Evolutionary conservation across 768 basidiomycete species (phyloP).

Genomic region (Kwoniella europaea): DNA sequence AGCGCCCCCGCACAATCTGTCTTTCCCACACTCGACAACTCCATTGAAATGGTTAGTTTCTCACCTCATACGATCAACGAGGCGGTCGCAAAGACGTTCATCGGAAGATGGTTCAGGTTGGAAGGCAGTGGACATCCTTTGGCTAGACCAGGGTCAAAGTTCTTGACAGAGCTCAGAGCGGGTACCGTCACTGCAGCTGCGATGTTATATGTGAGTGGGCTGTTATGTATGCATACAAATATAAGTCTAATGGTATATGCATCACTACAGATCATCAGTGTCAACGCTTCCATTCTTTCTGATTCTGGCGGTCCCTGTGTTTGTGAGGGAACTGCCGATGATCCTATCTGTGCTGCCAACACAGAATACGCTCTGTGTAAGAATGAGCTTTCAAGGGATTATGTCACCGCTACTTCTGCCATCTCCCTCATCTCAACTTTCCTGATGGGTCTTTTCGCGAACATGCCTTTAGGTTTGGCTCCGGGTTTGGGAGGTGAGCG

Average conservation of each 20-base stretch:
- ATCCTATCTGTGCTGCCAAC: slow-evolving; percentile 58
- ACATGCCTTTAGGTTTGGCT: slow-evolving; percentile 84
- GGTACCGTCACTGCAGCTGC: slow-evolving; percentile 64
- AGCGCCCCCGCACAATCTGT: neutral
- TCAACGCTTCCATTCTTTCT: slow-evolving; percentile 79
- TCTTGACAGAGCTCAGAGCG: slow-evolving; percentile 59
- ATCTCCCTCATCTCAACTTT: slow-evolving; percentile 74
- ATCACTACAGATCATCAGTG: slow-evolving; percentile 51
- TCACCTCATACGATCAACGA: slow-evolving; percentile 31
- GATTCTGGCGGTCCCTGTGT: slow-evolving; percentile 81
- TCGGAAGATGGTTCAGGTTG: slow-evolving; percentile 73
- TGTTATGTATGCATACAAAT: slow-evolving; percentile 42
- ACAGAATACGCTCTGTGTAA: slow-evolving; percentile 54
- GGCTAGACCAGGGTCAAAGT: slow-evolving; percentile 70
- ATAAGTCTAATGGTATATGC: neutral
- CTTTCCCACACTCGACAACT: neutral
- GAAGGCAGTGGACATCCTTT: slow-evolving; percentile 72
- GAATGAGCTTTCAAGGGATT: slow-evolving; percentile 66
- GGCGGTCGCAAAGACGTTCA: slow-evolving; percentile 60
- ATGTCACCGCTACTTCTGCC: slow-evolving; percentile 82
- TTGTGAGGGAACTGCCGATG: slow-evolving; percentile 64
- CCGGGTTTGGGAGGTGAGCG: slow-evolving; percentile 76
- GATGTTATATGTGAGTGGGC: slow-evolving; percentile 76
- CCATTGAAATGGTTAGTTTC: slow-evolving; percentile 9
- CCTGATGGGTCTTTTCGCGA: slow-evolving; percentile 82